Conservation (phyloP, 805 yeast species). For the Monosporozyma servazzii region DNA sequence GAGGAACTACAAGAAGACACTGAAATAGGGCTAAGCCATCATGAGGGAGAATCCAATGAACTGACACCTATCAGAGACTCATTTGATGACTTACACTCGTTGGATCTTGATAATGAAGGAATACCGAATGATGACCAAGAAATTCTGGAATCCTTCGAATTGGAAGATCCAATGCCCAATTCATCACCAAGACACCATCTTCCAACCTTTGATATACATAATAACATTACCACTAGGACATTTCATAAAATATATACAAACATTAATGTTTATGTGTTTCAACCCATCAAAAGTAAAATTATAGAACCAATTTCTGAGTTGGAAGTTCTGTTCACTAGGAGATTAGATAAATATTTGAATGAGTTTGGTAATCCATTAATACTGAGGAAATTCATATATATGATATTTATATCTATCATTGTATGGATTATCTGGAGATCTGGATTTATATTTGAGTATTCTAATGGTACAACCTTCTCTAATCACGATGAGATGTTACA, state of each 20-base stretch:
- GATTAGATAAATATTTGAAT: slow-evolving; percentile 48
- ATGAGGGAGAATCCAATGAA: neutral
- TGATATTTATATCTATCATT: slow-evolving; percentile 45
- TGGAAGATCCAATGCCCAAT: slow-evolving; percentile 3
- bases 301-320: slow-evolving; percentile 30
- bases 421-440: slow-evolving; percentile 47
- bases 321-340: slow-evolving; percentile 8
- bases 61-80: neutral
- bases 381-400: slow-evolving; percentile 62
- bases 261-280: slow-evolving; percentile 1
- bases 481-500: slow-evolving; percentile 43
- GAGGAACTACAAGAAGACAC: neutral
- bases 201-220: slow-evolving; percentile 6
- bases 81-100: neutral
- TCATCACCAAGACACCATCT: slow-evolving; percentile 3
- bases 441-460: slow-evolving; percentile 32
- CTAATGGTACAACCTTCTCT: slow-evolving; percentile 46
- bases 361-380: slow-evolving; percentile 74
- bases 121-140: slow-evolving; percentile 50
- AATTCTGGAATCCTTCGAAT: slow-evolving; percentile 4
- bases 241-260: neutral
- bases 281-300: slow-evolving; percentile 15
- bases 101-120: slow-evolving; percentile 28
- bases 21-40: neutral
- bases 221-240: slow-evolving; percentile 7